Conservation (phyloP, 129 eudicot genomes). For the Kitagawia praeruptora region DNA sequence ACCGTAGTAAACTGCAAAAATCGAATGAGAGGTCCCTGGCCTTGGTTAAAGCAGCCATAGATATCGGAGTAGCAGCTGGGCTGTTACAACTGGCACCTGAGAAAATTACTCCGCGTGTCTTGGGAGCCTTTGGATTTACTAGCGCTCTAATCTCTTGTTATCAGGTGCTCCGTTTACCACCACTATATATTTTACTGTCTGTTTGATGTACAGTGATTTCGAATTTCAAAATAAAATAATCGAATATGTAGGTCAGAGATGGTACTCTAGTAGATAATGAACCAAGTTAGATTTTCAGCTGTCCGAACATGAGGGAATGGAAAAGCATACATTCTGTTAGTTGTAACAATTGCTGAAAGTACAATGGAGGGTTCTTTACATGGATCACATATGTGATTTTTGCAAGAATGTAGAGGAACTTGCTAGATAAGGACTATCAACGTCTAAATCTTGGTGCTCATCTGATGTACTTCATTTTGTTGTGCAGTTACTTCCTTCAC, state of each 20-base stretch:
- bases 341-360: background rate
- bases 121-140: constrained; percentile 86
- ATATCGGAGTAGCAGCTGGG: constrained; percentile 83
- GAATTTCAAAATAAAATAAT: background rate
- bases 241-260: background rate
- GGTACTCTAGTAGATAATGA: background rate
- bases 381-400: background rate
- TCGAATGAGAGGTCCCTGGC: constrained; percentile 84
- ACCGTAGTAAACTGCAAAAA: constrained; percentile 46
- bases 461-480: background rate
- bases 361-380: background rate
- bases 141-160: constrained; percentile 90
- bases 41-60: constrained; percentile 73
- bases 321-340: background rate
- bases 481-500: constrained; percentile 40
- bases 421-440: background rate
- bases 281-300: background rate
- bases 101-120: constrained; percentile 88
- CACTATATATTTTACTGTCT: background rate
- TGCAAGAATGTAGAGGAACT: background rate
- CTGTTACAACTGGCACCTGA: constrained; percentile 83
- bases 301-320: background rate
- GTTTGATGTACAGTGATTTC: background rate
- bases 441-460: background rate
- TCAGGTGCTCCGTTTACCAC: constrained; percentile 43